phyloP scores from a whole-genome alignment of 305 asterid genomes.

The Rubia peregrina region DNA sequence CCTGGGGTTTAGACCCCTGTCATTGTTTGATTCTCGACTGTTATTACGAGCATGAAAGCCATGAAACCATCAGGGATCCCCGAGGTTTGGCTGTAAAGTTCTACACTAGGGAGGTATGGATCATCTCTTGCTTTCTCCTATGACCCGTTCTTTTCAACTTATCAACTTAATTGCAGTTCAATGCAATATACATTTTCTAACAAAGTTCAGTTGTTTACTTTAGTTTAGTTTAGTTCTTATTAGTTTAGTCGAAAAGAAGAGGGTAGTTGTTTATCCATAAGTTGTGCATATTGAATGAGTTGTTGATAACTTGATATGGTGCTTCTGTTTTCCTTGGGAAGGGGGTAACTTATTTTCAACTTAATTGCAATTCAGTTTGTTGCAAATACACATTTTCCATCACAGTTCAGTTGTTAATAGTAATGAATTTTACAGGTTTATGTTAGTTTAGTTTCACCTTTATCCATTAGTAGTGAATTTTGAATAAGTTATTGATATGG shows the following conservation, averaged over 20 bases:
- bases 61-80: slow-evolving; percentile 89
- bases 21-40: slow-evolving; percentile 81
- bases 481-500: not conserved
- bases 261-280: not conserved
- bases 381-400: no score
- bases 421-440: no score
- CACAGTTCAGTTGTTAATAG: no score
- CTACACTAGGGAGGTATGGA: slow-evolving; percentile 81
- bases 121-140: not conserved
- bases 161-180: no score
- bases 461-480: not conserved
- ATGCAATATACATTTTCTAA: no score
- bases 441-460: not conserved
- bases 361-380: no score
- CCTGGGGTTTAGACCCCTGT: slow-evolving; percentile 90
- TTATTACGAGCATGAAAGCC: slow-evolving; percentile 93
- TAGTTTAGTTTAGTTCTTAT: no score
- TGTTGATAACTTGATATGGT: no score
- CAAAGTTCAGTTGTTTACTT: not conserved
- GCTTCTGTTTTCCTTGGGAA: not conserved
- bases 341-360: no score
- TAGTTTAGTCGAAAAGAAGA: not conserved
- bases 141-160: no score
- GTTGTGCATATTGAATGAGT: not conserved
- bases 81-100: slow-evolving; percentile 87